phyloP scores from a whole-genome alignment of 2,329 filamentous ascomycete genomes.

The Cordyceps cicadae region DNA sequence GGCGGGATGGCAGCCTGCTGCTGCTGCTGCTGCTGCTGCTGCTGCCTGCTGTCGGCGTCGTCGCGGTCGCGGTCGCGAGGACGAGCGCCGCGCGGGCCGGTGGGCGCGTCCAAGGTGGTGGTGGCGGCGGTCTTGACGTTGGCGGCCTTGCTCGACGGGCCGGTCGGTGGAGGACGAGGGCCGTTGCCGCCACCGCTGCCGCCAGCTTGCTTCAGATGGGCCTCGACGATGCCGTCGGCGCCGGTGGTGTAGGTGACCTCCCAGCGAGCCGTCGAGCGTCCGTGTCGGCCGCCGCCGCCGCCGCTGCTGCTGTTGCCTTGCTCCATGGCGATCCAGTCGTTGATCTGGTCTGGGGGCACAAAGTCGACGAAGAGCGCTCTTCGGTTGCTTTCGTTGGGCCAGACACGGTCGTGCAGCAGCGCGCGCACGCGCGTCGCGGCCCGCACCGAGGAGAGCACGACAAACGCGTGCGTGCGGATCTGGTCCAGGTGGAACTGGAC shows the following conservation, averaged over 20 bases:
- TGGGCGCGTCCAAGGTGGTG: not conserved
- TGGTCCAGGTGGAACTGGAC: constrained; percentile 69
- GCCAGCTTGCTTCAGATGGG: constrained; percentile 36
- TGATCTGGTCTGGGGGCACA: constrained; percentile 65
- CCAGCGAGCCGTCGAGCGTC: constrained; percentile 47
- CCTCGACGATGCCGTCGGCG: constrained; percentile 42
- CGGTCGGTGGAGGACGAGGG: not conserved
- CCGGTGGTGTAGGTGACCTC: constrained; percentile 62
- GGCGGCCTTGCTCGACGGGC: not conserved
- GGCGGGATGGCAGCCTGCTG: not conserved
- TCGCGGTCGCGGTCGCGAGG: not conserved
- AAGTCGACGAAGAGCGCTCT: constrained; percentile 87
- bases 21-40: not conserved
- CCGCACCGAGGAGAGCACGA: constrained; percentile 57
- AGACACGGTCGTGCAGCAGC: constrained; percentile 67
- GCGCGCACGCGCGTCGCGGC: constrained; percentile 71
- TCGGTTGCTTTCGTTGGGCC: constrained; percentile 79
- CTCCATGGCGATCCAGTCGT: constrained; percentile 67
- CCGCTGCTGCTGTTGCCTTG: constrained; percentile 34
- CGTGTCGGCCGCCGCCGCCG: not conserved
- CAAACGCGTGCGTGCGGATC: constrained; percentile 83
- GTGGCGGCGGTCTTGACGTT: not conserved
- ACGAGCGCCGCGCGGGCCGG: not conserved
- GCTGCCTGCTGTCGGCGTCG: not conserved
- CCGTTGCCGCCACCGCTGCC: not conserved